Evolutionary conservation across 352 stramenopile genomes (phyloP).

Genomic region (Pythium biforme): DNA sequence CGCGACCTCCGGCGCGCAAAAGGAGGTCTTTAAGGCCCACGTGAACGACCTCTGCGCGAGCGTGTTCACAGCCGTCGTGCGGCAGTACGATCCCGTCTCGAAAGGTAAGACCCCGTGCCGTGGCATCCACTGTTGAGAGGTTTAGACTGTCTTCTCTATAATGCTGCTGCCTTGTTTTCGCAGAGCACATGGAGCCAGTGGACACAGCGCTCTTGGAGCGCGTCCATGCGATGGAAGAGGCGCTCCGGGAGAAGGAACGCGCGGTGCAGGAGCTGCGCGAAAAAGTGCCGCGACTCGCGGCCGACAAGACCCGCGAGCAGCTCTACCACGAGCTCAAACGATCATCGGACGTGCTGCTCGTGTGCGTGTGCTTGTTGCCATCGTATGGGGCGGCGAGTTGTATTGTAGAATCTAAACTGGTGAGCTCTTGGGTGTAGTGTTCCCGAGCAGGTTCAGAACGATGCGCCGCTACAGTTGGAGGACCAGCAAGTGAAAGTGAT

Average conservation of each 20-base stretch:
- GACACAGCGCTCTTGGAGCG: conserved; percentile 44
- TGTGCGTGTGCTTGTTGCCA: conserved; percentile 22
- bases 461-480: conserved; percentile 38
- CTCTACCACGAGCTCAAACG: conserved; percentile 58
- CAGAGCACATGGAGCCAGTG: conserved; percentile 67
- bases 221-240: conserved; percentile 47
- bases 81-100: conserved; percentile 68
- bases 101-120: conserved; percentile 41
- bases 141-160: too few relatives aligned
- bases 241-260: conserved; percentile 52
- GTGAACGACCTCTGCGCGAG: conserved; percentile 74
- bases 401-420: background rate
- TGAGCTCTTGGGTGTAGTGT: background rate
- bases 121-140: too few relatives aligned
- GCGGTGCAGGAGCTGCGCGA: conserved; percentile 58
- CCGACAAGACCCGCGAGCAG: conserved; percentile 47
- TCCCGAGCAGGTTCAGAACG: conserved; percentile 23
- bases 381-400: background rate
- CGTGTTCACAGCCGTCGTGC: conserved; percentile 58
- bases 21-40: conserved; percentile 74
- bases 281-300: conserved; percentile 50
- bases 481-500: conserved; percentile 43
- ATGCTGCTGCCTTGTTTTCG: too few relatives aligned
- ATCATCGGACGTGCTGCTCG: conserved; percentile 46
- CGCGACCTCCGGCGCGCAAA: conserved; percentile 50